phyloP scores from a whole-genome alignment of 164 flowering plant genomes.

The Dillenia turbinata region DNA sequence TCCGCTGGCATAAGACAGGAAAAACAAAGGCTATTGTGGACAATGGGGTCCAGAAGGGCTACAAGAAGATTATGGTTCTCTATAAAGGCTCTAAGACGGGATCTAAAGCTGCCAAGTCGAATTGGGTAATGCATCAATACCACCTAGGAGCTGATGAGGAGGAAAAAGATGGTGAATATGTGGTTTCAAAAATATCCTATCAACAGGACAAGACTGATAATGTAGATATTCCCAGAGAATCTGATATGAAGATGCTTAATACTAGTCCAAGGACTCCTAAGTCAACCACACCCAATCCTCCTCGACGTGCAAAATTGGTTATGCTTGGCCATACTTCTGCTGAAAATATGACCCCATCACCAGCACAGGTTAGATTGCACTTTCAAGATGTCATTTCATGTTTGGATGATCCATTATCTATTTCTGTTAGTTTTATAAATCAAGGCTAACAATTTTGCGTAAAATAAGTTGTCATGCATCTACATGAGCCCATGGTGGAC shows the following conservation, averaged over 20 bases:
- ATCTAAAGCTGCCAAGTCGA: conserved; percentile 58
- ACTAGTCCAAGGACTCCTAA: conserved; percentile 57
- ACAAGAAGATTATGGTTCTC: conserved; percentile 91
- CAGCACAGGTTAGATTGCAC: conserved; percentile 18
- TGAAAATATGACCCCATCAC: conserved; percentile 13
- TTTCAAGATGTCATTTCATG: too few relatives aligned
- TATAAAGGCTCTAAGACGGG: conserved; percentile 59
- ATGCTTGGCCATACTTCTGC: conserved; percentile 22
- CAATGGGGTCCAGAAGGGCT: conserved; percentile 75
- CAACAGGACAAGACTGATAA: conserved; percentile 46
- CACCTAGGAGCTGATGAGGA: conserved; percentile 81
- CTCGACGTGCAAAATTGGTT: conserved; percentile 29
- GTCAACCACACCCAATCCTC: conserved; percentile 39
- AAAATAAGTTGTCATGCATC: too few relatives aligned
- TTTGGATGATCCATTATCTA: too few relatives aligned
- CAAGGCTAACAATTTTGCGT: too few relatives aligned
- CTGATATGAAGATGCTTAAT: conserved; percentile 8
- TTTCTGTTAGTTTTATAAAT: too few relatives aligned
- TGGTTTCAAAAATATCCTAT: conserved; percentile 71
- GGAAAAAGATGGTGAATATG: conserved; percentile 69
- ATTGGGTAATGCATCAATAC: conserved; percentile 96
- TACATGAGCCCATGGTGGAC: too few relatives aligned
- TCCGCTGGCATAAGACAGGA: conserved; percentile 98
- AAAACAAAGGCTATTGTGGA: conserved; percentile 65
- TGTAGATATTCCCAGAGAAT: conserved; percentile 19